These are phyloP conservation scores for Colletotrichum costaricense DNA, from an alignment of 2,329 filamentous ascomycete genomes.

Conservation along the genomic window DNA sequence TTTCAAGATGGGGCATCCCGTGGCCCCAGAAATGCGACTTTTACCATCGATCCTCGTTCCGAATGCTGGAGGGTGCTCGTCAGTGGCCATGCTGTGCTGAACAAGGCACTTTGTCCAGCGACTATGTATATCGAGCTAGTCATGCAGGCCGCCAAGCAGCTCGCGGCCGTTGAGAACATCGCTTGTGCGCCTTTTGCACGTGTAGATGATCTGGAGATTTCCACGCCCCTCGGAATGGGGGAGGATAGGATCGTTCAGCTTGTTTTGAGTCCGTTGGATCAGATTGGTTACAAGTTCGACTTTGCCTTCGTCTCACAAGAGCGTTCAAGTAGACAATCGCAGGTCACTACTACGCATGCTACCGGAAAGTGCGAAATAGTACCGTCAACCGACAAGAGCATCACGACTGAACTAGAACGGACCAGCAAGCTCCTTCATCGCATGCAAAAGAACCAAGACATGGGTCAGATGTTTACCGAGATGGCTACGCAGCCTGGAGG, in stretches of 20 bases:
- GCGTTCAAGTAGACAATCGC: neutral
- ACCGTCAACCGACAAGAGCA: neutral
- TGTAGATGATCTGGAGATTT: neutral
- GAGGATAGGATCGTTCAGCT: neutral
- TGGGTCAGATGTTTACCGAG: neutral
- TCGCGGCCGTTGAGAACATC: too few species aligned
- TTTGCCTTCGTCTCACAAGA: neutral
- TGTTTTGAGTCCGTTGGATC: neutral
- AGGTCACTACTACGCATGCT: neutral
- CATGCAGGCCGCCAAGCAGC: neutral
- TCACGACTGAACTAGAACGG: neutral
- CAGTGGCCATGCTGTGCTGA: neutral
- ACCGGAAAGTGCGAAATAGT: neutral
- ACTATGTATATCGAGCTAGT: neutral
- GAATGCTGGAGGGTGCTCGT: neutral
- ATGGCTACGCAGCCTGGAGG: neutral
- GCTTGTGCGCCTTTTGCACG: neutral
- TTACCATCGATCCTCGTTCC: too few species aligned
- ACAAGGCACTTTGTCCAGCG: neutral
- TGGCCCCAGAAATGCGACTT: too few species aligned
- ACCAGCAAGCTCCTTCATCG: neutral
- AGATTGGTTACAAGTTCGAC: neutral
- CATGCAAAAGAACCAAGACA: neutral
- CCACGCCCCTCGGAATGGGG: neutral
- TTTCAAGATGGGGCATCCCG: too few species aligned